Conservation (phyloP, 208 protist species). For the Trypanosoma brucei region DNA sequence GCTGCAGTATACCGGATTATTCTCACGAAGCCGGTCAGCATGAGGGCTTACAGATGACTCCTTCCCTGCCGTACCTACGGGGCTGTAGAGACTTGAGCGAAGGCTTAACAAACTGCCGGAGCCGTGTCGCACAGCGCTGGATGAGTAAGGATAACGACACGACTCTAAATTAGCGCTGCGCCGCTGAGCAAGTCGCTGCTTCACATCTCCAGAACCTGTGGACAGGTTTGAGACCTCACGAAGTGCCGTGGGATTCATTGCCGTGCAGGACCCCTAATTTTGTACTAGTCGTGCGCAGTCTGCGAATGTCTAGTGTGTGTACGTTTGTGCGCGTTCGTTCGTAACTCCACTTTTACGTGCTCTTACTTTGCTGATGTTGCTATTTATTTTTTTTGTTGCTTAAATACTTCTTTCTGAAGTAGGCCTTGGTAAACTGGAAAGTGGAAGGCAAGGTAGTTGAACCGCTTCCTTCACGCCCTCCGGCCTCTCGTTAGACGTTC, state of each 20-base stretch:
- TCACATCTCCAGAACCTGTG: conserved; percentile 32
- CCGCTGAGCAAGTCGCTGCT: conserved; percentile 47
- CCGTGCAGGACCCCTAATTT: neutral
- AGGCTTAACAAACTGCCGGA: conserved; percentile 1
- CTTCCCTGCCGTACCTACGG: neutral
- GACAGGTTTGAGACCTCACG: conserved; percentile 62
- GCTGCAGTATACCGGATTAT: conserved; percentile 67
- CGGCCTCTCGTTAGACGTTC: no score
- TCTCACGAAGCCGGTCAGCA: conserved; percentile 40
- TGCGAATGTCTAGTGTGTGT: no score
- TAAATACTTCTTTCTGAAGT: no score
- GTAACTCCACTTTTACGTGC: no score
- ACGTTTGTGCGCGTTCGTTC: no score
- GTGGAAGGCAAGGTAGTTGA: no score
- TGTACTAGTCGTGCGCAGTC: neutral
- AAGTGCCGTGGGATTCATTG: conserved; percentile 28
- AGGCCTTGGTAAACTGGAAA: no score
- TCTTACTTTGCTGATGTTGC: no score
- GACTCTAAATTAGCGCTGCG: conserved; percentile 20
- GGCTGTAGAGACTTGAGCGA: conserved; percentile 21
- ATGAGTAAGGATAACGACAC: conserved; percentile 23
- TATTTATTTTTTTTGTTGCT: no score
- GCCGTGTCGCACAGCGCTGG: conserved; percentile 1
- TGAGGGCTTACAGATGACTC: conserved; percentile 26
- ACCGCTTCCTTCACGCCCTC: no score